These are phyloP conservation scores for Prinsepia uniflora DNA, from an alignment of 306 rosid genomes.

Conservation along the genomic window DNA sequence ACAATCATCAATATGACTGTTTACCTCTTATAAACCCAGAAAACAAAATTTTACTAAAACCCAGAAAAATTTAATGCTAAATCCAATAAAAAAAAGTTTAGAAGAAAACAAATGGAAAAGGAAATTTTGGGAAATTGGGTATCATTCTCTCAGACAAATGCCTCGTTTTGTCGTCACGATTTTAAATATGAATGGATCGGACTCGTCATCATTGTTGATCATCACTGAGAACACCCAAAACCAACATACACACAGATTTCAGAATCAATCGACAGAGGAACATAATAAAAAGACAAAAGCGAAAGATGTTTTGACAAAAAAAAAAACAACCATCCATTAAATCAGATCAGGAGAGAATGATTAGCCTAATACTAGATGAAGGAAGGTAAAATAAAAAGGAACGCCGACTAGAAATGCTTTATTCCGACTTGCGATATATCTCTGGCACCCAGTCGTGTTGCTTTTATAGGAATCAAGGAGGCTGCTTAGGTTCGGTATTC, in stretches of 20 bases:
- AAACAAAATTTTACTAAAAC: not conserved
- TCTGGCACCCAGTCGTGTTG: not conserved
- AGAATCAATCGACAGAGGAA: not conserved
- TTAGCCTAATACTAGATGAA: not conserved
- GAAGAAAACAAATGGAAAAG: not conserved
- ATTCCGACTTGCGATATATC: not conserved
- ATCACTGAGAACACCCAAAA: constrained; percentile 59
- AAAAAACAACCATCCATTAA: not conserved
- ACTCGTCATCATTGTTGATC: constrained; percentile 79
- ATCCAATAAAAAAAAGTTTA: not conserved
- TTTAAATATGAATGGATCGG: constrained; percentile 68
- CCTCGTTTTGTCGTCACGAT: constrained; percentile 79
- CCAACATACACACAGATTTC: not conserved
- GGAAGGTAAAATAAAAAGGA: not conserved
- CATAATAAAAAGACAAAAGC: not conserved
- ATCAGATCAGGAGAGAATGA: not conserved
- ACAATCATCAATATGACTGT: constrained; percentile 54
- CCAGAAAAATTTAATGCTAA: not conserved
- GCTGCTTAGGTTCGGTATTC: constrained; percentile 9
- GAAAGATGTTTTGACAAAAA: not conserved
- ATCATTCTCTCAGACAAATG: constrained; percentile 82
- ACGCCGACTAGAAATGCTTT: not conserved
- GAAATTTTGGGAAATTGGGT: not conserved
- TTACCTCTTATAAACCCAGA: not conserved
- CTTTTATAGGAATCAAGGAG: constrained; percentile 24